Base-by-base conservation (phyloP, 768 basidiomycete species). In the Russula emetica region DNA sequence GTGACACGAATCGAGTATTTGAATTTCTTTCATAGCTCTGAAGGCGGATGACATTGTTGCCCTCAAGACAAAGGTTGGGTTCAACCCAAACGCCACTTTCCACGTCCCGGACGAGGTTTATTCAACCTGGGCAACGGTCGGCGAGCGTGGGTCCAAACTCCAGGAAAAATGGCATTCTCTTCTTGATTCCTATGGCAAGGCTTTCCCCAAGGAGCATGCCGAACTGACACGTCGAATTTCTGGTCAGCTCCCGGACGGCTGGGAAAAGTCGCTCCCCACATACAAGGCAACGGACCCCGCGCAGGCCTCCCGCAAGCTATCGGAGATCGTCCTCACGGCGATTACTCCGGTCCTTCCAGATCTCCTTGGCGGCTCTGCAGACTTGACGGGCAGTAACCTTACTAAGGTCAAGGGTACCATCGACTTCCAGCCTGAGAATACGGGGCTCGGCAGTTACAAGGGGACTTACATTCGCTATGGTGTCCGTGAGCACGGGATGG, bases 401-500 rank as follows among this genome's bases (percentile, higher is more conserved):
- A 96, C 94, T 70, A 86, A 91, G 76, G 90, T 88, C 72, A 92
- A 92, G 78, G 78, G 76, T 60, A 82, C 82, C n/a, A 79, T 85
- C 64, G 95, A 98, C 77, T 96, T 98, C 87, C 95, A 98, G 76
- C 90, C 84, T 47, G 89, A 90, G 22, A 85, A 80, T 77, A 94
- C 92, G 22, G 85, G 85, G 36, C 81, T 96, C 50, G 95, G 95
- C 63, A 81, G 74, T 63, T 96, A 94, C 76, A 77, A 85, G 61
- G 95, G 95, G 58, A 89, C 87, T 53, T 97, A 98, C 75, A 85
- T 98, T 74, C 90, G 94, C 60, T 98, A 90, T 78, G 95, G 95
- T 83, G 94, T 98, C 62, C 91, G 95, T 76, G 95, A 98, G 76
- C 95, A 98, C 76, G 95, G 81, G 69, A 98, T 97, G 94, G 91